These are phyloP conservation scores for Mortierella sp. DNA, from an alignment of 371 early-diverging fungal genomes.

Conservation along the genomic window DNA sequence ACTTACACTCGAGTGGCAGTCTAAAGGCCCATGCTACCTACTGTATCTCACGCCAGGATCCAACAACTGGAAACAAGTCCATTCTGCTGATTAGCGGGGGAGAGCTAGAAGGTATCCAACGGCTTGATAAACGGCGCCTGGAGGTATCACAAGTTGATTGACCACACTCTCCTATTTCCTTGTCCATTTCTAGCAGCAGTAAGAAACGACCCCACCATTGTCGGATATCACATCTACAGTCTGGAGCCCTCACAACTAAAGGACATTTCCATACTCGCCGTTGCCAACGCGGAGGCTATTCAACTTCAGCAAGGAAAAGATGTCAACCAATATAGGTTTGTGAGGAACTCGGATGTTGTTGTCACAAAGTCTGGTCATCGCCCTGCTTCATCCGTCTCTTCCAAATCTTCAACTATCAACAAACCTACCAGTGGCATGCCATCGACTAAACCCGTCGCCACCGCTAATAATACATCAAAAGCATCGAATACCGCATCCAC, in stretches of 20 bases:
- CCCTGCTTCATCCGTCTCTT: background rate
- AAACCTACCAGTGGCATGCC: background rate
- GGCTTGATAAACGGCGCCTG: too few relatives aligned
- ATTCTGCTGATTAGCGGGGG: slow-evolving; percentile 35
- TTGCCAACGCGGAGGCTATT: slow-evolving; percentile 32
- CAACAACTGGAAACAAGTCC: slow-evolving; percentile 26
- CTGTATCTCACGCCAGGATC: slow-evolving; percentile 36
- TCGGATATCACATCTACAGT: slow-evolving; percentile 48
- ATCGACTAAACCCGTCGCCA: background rate
- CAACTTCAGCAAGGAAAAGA: slow-evolving; percentile 49
- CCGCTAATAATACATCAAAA: background rate
- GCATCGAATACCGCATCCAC: background rate
- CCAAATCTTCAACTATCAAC: background rate
- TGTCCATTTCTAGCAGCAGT: slow-evolving; percentile 5
- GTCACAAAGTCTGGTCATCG: slow-evolving; percentile 17
- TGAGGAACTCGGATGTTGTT: slow-evolving; percentile 22
- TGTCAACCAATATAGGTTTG: slow-evolving; percentile 29
- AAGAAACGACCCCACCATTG: slow-evolving; percentile 21
- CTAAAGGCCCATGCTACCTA: slow-evolving; percentile 44
- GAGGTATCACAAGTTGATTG: too few relatives aligned
- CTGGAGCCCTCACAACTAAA: slow-evolving; percentile 43
- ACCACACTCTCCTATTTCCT: background rate
- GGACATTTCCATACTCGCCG: slow-evolving; percentile 33
- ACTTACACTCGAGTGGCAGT: slow-evolving; percentile 22
- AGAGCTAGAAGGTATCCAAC: slow-evolving; percentile 26